phyloP scores from a whole-genome alignment of 495 filamentous ascomycete species.

The Hypoxylon rickii region DNA sequence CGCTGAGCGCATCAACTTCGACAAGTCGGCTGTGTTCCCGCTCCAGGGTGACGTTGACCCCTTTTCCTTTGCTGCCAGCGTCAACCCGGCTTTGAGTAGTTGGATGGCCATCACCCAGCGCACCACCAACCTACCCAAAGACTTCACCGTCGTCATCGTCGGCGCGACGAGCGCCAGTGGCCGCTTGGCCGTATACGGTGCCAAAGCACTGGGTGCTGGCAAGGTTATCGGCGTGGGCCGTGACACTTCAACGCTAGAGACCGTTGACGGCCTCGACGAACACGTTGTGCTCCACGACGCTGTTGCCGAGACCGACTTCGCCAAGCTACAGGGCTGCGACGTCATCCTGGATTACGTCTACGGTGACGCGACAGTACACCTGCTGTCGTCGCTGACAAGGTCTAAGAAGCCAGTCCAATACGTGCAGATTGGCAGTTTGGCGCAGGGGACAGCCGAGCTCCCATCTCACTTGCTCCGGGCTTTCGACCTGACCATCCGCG shows the following conservation, averaged over 20 bases:
- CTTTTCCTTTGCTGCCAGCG: slow-evolving; percentile 45
- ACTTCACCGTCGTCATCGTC: slow-evolving; percentile 48
- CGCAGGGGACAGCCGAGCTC: slow-evolving; percentile 23
- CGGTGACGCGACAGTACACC: slow-evolving; percentile 30
- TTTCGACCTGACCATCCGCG: slow-evolving; percentile 34
- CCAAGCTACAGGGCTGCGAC: slow-evolving; percentile 18
- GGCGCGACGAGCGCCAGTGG: slow-evolving; percentile 52
- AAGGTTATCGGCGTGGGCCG: slow-evolving; percentile 49
- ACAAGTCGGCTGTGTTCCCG: slow-evolving; percentile 31
- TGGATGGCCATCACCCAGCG: slow-evolving; percentile 52
- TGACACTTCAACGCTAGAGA: slow-evolving; percentile 34
- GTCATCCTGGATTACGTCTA: slow-evolving; percentile 41
- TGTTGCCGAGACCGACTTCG: slow-evolving; percentile 47
- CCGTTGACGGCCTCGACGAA: slow-evolving; percentile 43
- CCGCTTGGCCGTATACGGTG: slow-evolving; percentile 43
- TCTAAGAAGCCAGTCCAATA: slow-evolving; percentile 32
- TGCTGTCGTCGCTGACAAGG: slow-evolving; percentile 29
- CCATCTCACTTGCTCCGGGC: slow-evolving; percentile 29
- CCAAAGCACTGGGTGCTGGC: slow-evolving; percentile 46
- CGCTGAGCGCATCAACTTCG: slow-evolving; percentile 45
- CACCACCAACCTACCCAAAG: slow-evolving; percentile 32
- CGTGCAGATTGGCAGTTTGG: slow-evolving; percentile 36
- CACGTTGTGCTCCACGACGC: slow-evolving; percentile 41
- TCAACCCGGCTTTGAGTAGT: slow-evolving; percentile 52
- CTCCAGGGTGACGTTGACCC: slow-evolving; percentile 45